Conservation (phyloP, 192 early-diverging fungal species). For the Radiomyces spectabilis region DNA sequence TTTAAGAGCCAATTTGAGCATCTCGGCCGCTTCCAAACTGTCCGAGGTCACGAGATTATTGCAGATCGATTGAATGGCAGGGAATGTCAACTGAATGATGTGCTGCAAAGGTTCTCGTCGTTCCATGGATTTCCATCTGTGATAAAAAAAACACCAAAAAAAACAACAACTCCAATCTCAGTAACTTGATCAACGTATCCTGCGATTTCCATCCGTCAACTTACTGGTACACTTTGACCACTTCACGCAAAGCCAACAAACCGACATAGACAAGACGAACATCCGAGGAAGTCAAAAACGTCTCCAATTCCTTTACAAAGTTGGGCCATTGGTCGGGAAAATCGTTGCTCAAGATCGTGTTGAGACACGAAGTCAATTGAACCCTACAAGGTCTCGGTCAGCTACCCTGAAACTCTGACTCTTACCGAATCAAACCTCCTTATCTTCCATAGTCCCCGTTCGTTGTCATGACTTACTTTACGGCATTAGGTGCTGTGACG, state of each 20-base stretch:
- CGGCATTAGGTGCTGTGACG: conserved; percentile 50
- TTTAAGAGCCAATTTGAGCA: conserved; percentile 81
- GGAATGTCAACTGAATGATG: conserved; percentile 69
- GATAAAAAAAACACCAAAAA: background rate
- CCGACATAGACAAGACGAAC: conserved; percentile 64
- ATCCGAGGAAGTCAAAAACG: conserved; percentile 56
- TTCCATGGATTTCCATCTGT: conserved; percentile 54
- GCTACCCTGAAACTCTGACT: no score
- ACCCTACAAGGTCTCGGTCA: conserved; percentile 41
- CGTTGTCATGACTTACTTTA: conserved; percentile 46
- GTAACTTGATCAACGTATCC: no score
- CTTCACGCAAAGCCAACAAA: conserved; percentile 67
- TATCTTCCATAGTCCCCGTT: background rate
- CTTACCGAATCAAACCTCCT: background rate
- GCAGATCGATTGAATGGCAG: conserved; percentile 68
- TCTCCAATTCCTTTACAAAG: conserved; percentile 59
- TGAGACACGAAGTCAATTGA: conserved; percentile 76
- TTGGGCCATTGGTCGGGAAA: conserved; percentile 77
- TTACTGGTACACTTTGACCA: conserved; percentile 72
- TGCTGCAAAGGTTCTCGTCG: conserved; percentile 60
- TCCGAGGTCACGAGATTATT: conserved; percentile 48
- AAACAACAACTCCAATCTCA: no score
- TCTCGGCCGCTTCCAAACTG: conserved; percentile 68
- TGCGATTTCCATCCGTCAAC: no score
- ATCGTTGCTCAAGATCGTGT: conserved; percentile 68